A percentile compares a stretch with the other conserved stretches of the same genome.
Conservation (phyloP, 768 basidiomycete genomes). For the Mycena capillaripes region DNA sequence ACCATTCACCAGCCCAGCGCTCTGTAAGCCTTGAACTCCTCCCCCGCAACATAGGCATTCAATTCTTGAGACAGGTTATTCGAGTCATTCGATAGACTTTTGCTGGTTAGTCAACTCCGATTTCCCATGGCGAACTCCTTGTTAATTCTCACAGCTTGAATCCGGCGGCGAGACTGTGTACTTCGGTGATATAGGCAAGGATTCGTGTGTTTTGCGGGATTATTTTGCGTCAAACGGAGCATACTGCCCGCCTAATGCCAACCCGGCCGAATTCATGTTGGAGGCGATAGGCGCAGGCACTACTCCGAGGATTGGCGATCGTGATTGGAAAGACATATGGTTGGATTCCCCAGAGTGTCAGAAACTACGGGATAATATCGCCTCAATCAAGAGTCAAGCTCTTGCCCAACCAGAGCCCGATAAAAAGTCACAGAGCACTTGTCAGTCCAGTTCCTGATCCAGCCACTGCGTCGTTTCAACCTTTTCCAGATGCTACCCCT, state of each 20-base stretch:
- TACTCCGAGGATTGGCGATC: conserved; percentile 76
- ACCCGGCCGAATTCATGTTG: conserved; percentile 86
- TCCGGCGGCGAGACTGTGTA: conserved; percentile 93
- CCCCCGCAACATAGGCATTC: not conserved
- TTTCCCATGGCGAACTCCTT: not conserved
- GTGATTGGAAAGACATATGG: conserved; percentile 93
- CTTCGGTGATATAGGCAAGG: conserved; percentile 89
- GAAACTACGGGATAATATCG: conserved; percentile 58
- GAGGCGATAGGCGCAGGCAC: conserved; percentile 91
- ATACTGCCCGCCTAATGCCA: conserved; percentile 79
- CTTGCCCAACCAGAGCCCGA: conserved; percentile 57
- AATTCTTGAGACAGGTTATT: conserved; percentile 61
- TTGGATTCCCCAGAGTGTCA: conserved; percentile 74
- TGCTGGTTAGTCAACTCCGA: conserved; percentile 50
- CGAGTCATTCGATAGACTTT: conserved; percentile 84
- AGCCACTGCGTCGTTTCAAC: not conserved
- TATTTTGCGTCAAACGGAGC: conserved; percentile 88
- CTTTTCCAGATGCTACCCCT: conserved; percentile 75
- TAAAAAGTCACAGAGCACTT: conserved; percentile 59
- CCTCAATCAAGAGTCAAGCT: conserved; percentile 60
- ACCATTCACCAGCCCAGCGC: conserved; percentile 93
- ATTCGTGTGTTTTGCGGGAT: conserved; percentile 74
- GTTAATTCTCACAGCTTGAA: conserved; percentile 56
- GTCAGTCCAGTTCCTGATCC: conserved; percentile 47
- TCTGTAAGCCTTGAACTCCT: conserved; percentile 44